Evolutionary conservation across 2,329 filamentous ascomycete genomes (phyloP).

Genomic region (Ceratocystis cacaofunesta): DNA sequence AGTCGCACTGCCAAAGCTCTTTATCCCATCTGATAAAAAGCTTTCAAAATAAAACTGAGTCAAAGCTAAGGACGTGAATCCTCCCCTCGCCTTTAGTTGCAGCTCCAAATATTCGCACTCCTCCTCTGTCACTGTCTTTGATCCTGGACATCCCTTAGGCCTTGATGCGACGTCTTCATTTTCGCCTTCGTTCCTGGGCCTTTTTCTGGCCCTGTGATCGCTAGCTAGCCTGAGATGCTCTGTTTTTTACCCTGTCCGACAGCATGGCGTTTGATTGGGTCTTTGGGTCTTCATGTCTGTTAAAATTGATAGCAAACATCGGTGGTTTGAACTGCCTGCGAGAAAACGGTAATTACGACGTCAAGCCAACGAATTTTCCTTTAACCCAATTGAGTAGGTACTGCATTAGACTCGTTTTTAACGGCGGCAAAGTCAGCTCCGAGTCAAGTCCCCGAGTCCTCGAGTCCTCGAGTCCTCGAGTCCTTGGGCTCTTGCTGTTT

Average conservation of each 20-base stretch:
- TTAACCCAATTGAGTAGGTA: neutral
- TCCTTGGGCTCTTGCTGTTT: neutral
- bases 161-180: neutral
- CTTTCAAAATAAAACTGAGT: neutral
- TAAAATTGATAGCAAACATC: too few species aligned
- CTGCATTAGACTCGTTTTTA: neutral
- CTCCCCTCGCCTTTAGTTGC: neutral
- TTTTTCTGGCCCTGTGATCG: neutral
- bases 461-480: neutral
- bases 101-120: neutral
- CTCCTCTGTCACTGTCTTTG: neutral
- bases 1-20: neutral
- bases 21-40: constrained; percentile 9
- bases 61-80: neutral
- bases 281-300: too few species aligned
- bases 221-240: neutral
- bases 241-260: too few species aligned
- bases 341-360: neutral
- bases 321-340: neutral
- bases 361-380: neutral
- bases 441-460: neutral
- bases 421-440: neutral
- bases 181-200: neutral
- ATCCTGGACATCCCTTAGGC: neutral
- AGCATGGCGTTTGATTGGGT: too few species aligned